These are phyloP conservation scores for Hypocrella siamensis DNA, from an alignment of 2,329 filamentous ascomycete genomes.

Conservation along the genomic window DNA sequence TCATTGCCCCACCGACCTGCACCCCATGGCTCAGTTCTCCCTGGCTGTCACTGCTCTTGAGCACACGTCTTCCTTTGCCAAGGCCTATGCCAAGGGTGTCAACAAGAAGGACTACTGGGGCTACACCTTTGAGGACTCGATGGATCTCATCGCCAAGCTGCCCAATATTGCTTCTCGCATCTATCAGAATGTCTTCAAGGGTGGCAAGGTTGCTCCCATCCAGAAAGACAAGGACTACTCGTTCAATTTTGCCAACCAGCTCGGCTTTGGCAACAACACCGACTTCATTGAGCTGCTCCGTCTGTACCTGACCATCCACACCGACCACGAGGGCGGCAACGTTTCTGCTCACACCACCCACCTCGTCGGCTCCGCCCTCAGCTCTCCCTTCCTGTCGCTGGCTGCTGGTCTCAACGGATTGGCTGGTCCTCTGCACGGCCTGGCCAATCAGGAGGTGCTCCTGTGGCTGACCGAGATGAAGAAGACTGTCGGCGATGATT, in stretches of 20 bases:
- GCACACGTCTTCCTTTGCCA: slow-evolving; percentile 94
- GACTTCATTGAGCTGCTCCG: slow-evolving; percentile 98
- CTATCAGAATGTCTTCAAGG: slow-evolving; percentile 99
- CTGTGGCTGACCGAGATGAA: slow-evolving; percentile 99
- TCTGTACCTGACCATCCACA: slow-evolving; percentile 99
- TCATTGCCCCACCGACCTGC: slow-evolving; percentile 95
- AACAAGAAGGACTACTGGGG: slow-evolving; percentile 99
- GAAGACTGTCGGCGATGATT: slow-evolving; percentile 80
- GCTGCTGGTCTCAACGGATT: slow-evolving; percentile 96
- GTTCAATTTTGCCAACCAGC: slow-evolving; percentile 99
- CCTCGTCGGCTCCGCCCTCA: slow-evolving; percentile 89
- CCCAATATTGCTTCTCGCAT: slow-evolving; percentile 95
- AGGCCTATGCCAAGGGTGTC: slow-evolving; percentile 97
- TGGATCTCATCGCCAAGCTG: slow-evolving; percentile 99
- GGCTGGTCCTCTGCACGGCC: slow-evolving; percentile 92
- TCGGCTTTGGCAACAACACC: slow-evolving; percentile 85
- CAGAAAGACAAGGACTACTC: slow-evolving; percentile 99
- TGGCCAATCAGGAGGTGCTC: slow-evolving; percentile 98
- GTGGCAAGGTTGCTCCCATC: slow-evolving; percentile 88
- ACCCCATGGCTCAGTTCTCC: slow-evolving; percentile 99
- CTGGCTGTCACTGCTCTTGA: slow-evolving; percentile 95
- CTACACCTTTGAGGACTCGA: slow-evolving; percentile 98
- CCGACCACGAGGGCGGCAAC: slow-evolving; percentile 98
- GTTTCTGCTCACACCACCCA: slow-evolving; percentile 98
- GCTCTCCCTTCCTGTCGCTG: slow-evolving; percentile 93